Percentiles rank a stretch among this genome's conserved stretches.
These are phyloP conservation scores for Kwoniella shandongensis DNA, from an alignment of 768 basidiomycete species.

Conservation along the genomic window DNA sequence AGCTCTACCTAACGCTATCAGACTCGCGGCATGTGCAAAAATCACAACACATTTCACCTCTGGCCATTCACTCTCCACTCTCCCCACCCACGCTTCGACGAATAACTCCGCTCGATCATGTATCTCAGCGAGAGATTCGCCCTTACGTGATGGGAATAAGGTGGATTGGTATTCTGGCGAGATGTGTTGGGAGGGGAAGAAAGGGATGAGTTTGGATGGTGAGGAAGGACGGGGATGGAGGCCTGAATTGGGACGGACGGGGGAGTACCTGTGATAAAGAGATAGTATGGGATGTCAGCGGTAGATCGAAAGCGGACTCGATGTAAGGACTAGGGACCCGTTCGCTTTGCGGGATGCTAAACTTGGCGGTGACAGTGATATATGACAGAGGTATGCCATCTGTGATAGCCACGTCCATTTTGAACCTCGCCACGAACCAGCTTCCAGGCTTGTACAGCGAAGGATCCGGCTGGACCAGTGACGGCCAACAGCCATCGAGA, in stretches of 20 bases:
- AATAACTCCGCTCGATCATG: constrained; percentile 43
- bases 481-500: no score
- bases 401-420: no score
- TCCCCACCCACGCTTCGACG: constrained; percentile 38
- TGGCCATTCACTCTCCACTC: constrained; percentile 41
- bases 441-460: no score
- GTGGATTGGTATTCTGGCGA: constrained; percentile 42
- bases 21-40: constrained; percentile 52
- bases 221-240: constrained; percentile 50
- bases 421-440: no score
- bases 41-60: constrained; percentile 47
- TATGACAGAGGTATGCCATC: no score
- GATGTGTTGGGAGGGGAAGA: constrained; percentile 39
- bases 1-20: constrained; percentile 52
- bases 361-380: no score
- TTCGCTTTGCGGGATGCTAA: no score
- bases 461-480: no score
- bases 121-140: constrained; percentile 47
- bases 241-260: constrained; percentile 40
- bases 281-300: not conserved
- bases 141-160: constrained; percentile 46
- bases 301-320: no score
- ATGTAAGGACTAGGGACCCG: no score
- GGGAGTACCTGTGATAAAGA: constrained; percentile 47
- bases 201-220: constrained; percentile 21